Base-by-base conservation (phyloP, 2,329 filamentous ascomycete genomes). In the Trichoderma afroharzianum region DNA sequence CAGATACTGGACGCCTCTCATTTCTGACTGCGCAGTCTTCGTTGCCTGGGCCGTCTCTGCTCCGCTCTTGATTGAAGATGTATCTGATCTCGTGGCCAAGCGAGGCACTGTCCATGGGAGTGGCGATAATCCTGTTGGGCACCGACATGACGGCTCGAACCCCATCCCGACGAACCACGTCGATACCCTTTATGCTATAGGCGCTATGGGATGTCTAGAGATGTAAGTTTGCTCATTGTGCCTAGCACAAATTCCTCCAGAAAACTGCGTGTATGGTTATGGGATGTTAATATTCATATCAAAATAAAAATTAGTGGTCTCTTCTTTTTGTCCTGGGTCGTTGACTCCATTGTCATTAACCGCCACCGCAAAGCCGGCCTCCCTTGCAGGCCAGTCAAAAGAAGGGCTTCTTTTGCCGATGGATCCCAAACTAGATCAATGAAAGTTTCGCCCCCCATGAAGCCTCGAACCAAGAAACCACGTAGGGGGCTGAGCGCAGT, bases 11-110 rank as follows among this genome's bases (percentile, higher is more conserved):
- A 70, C 76, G 36, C 83, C 74, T 39, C 73, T 83, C 32, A 78
- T 79, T 63, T 75, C 84, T 1, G 78, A 81, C 11, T 85, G 83
- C 15, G 85, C 85, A 83, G 76, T 79, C 71, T 72, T 87, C 53
- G 80, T 81, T 33, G 85, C 85, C 6, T 62, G 88, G 18, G 79
- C 85, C 71, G 78, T 81, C 43, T 81, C 80, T 62, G 78, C 84
- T 72, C 89, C 88, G 79, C 79, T 83, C 64, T 76, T 87, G 12
- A 78, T 84, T 18, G 82, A 84, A n/a, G 79, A 82, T 55, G 81
- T 79, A 47, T 80, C 79, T 26, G 76, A 79, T 0, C 80, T 82
- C n/a, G 33, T 59, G 11, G 18, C 57, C 9, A 30, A 59, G 57
- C 30, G 57, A 11, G 28, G 57, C n/a, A 32, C 30, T 11, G 53